Conservation (phyloP, 352 stramenopile genomes). For the Globisporangium okanoganense region DNA sequence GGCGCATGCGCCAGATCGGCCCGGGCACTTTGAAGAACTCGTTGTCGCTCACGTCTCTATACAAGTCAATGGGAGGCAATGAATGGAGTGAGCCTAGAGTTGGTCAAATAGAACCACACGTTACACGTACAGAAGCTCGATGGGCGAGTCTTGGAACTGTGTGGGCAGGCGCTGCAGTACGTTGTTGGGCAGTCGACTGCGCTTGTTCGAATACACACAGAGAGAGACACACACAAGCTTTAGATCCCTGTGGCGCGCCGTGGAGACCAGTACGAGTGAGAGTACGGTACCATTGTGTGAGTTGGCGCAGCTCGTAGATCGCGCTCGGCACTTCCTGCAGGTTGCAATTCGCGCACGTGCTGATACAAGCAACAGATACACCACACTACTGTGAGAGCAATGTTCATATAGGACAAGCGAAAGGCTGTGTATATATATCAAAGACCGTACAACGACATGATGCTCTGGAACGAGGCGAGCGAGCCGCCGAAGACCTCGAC, state of each 20-base stretch:
- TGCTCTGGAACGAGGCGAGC: slow-evolving; percentile 17
- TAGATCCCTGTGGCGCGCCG: not conserved
- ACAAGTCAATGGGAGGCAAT: not conserved
- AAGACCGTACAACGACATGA: slow-evolving; percentile 14
- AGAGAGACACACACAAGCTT: not conserved
- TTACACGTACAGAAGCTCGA: slow-evolving; percentile 30
- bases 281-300: slow-evolving; percentile 24
- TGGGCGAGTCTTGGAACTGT: slow-evolving; percentile 28
- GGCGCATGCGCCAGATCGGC: slow-evolving; percentile 28
- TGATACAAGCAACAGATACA: not conserved
- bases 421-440: not conserved
- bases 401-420: not conserved
- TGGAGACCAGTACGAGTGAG: not conserved
- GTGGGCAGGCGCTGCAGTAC: slow-evolving; percentile 24
- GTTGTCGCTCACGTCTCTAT: slow-evolving; percentile 28
- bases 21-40: slow-evolving; percentile 21
- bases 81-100: not conserved
- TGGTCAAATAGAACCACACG: not conserved
- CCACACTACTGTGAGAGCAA: not conserved
- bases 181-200: slow-evolving; percentile 20
- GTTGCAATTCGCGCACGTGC: slow-evolving; percentile 36
- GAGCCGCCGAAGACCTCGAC: slow-evolving; percentile 17
- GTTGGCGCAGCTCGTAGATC: slow-evolving; percentile 26
- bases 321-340: slow-evolving; percentile 25
- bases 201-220: slow-evolving; percentile 5